Conservation (phyloP, 2,329 filamentous ascomycete species). For the Aspergillus arachidicola region DNA sequence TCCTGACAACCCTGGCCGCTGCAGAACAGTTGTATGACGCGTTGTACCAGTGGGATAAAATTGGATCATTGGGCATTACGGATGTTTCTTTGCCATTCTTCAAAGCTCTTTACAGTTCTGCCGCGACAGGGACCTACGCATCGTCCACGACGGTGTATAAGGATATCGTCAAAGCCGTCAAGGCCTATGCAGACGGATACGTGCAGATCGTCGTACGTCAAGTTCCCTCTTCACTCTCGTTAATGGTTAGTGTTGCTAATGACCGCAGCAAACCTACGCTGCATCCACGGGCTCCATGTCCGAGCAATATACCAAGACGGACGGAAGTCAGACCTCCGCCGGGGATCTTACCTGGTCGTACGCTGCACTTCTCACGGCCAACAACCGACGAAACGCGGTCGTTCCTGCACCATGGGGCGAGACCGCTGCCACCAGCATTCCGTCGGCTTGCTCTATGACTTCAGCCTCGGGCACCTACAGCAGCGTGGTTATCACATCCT, state of each 20-base stretch:
- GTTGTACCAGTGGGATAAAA: conserved; percentile 68
- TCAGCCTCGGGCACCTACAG: conserved; percentile 38
- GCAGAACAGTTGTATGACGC: conserved; percentile 81
- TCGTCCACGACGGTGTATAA: conserved; percentile 59
- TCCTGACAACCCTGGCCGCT: conserved; percentile 73
- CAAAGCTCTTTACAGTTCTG: conserved; percentile 61
- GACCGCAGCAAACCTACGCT: conserved; percentile 29
- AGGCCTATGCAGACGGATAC: conserved; percentile 64
- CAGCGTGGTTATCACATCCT: conserved; percentile 34
- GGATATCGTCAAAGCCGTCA: conserved; percentile 61
- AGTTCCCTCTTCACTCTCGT: not conserved
- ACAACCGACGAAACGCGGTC: conserved; percentile 34
- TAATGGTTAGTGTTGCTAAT: not conserved
- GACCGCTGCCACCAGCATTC: conserved; percentile 32
- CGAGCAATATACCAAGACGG: conserved; percentile 43
- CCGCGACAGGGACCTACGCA: conserved; percentile 65
- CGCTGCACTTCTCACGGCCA: conserved; percentile 43
- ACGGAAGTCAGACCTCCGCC: conserved; percentile 42
- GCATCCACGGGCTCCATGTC: conserved; percentile 36
- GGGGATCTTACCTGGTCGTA: conserved; percentile 51
- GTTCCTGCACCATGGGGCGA: conserved; percentile 39
- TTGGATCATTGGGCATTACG: conserved; percentile 66
- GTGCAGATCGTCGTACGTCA: conserved; percentile 46
- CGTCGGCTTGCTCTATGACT: conserved; percentile 31
- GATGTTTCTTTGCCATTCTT: conserved; percentile 71